phyloP scores from a whole-genome alignment of 768 basidiomycete species.

The Tylopilus sp. region DNA sequence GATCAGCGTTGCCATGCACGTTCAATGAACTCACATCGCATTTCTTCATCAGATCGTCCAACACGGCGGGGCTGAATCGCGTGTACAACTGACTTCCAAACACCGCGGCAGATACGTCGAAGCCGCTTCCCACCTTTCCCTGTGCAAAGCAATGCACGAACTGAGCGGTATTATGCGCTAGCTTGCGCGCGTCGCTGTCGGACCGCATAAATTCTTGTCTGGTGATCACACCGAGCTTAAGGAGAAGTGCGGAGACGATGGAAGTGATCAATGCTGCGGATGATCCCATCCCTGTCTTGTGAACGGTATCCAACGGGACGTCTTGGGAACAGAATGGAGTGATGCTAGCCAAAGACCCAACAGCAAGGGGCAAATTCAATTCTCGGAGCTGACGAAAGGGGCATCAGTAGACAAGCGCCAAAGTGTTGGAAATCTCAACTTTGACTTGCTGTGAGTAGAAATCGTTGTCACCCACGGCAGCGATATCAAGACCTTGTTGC shows the following conservation, averaged over 20 bases:
- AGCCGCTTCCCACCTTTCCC: slow-evolving; percentile 97
- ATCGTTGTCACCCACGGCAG: slow-evolving; percentile 91
- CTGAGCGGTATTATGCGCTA: slow-evolving; percentile 92
- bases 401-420: slow-evolving; percentile 1
- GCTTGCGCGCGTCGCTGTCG: slow-evolving; percentile 44
- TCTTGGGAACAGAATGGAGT: slow-evolving; percentile 72
- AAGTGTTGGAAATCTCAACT: slow-evolving; percentile 38
- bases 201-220: slow-evolving; percentile 43
- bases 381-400: slow-evolving; percentile 53
- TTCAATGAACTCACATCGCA: slow-evolving; percentile 19
- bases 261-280: slow-evolving; percentile 97
- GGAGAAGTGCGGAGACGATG: slow-evolving; percentile 78
- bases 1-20: neutral
- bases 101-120: slow-evolving; percentile 91
- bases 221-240: slow-evolving; percentile 67
- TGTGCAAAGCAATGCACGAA: slow-evolving; percentile 95
- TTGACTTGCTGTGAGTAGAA: slow-evolving; percentile 93
- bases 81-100: slow-evolving; percentile 94
- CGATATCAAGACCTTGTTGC: slow-evolving; percentile 62
- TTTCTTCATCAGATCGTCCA: slow-evolving; percentile 23
- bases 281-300: slow-evolving; percentile 97
- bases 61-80: slow-evolving; percentile 67
- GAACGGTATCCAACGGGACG: slow-evolving; percentile 72
- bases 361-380: slow-evolving; percentile 56
- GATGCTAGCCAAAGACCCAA: slow-evolving; percentile 64